Conservation (phyloP, 1,139 yeast genomes). For the Nakaseomyces kungkrabaensis region DNA sequence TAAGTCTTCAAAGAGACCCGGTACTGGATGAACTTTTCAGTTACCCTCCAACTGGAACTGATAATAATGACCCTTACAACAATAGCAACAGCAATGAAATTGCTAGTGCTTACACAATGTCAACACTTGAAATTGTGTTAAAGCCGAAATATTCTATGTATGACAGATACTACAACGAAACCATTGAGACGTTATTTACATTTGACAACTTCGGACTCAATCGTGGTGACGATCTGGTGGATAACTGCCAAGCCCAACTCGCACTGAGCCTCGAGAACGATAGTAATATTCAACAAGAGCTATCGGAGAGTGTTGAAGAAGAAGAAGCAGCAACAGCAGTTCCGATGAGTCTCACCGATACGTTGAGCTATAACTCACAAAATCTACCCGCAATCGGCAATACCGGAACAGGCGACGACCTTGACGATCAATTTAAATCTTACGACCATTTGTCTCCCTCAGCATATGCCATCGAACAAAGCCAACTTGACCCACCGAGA, state of each 20-base stretch:
- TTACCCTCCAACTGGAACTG: background rate
- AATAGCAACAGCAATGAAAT: no score
- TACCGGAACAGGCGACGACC: conserved; percentile 3
- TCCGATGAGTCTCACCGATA: conserved; percentile 2
- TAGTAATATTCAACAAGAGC: background rate
- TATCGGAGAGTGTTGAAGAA: background rate
- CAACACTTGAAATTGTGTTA: conserved; percentile 27
- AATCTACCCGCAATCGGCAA: background rate
- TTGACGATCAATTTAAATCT: background rate
- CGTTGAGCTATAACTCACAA: background rate
- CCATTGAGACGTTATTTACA: conserved; percentile 31
- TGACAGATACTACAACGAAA: conserved; percentile 30
- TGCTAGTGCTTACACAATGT: conserved; percentile 9
- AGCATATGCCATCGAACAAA: background rate
- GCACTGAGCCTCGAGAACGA: conserved; percentile 18
- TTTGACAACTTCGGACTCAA: conserved; percentile 32
- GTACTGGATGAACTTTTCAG: conserved; percentile 20
- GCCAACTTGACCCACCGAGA: conserved; percentile 2
- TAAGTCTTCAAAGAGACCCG: conserved; percentile 24
- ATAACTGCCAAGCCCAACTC: conserved; percentile 25
- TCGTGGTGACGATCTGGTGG: conserved; percentile 32
- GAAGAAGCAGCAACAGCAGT: background rate
- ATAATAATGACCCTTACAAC: background rate
- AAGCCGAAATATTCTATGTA: conserved; percentile 29
- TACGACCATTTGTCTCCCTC: background rate